Percentiles rank a stretch among this genome's conserved stretches.
These are phyloP conservation scores for Spinellus fusiger DNA, from an alignment of 192 early-diverging fungal genomes.

Conservation along the genomic window DNA sequence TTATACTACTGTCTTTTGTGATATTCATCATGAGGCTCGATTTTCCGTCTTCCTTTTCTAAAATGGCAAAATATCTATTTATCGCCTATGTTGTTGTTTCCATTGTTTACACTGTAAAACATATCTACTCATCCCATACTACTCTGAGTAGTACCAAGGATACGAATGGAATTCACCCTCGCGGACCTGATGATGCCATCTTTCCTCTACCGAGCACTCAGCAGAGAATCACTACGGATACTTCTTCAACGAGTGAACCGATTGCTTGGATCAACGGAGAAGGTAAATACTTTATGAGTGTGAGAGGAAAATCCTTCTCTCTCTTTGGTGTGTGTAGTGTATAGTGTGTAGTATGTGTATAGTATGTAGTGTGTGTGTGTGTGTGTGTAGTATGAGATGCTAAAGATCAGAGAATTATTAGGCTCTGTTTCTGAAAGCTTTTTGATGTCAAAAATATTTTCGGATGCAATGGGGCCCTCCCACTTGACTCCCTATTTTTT, in stretches of 20 bases:
- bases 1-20: no score
- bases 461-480: conserved; percentile 42
- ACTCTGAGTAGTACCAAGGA: not conserved
- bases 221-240: no score
- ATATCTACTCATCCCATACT: conserved; percentile 6
- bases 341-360: no score
- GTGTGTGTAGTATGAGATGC: no score
- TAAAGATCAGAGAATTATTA: no score
- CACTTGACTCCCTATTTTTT: conserved; percentile 53
- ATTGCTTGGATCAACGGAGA: no score
- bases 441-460: conserved; percentile 46
- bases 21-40: not conserved
- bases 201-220: not conserved
- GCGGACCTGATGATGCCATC: not conserved
- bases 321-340: no score
- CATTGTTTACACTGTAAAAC: conserved; percentile 3
- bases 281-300: no score
- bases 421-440: conserved; percentile 41
- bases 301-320: no score
- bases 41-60: not conserved
- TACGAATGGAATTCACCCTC: not conserved
- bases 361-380: no score
- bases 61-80: not conserved
- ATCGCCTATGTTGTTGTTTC: conserved; percentile 2
- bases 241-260: no score